Conservation (phyloP, 768 basidiomycete genomes). For the Suillus variegatus region DNA sequence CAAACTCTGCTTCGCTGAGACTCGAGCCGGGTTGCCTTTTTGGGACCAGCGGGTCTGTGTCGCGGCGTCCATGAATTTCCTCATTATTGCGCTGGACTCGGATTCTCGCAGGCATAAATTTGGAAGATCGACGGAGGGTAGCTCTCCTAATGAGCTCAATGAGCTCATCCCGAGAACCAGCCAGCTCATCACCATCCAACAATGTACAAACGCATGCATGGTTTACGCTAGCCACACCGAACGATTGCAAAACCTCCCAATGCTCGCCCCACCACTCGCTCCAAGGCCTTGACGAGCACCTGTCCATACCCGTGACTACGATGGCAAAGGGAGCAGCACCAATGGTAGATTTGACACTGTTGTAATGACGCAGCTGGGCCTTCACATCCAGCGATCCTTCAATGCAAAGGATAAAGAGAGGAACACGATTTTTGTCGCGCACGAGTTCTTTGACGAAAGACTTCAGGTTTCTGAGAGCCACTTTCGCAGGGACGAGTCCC, state of each 20-base stretch:
- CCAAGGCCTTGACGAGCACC: not conserved
- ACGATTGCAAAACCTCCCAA: not conserved
- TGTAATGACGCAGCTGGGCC: not conserved
- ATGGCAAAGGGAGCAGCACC: not conserved
- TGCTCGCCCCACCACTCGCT: not conserved
- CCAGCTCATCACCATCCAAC: not conserved
- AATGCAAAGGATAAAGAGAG: not conserved
- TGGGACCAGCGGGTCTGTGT: not conserved
- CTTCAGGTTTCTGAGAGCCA: slow-evolving; percentile 28
- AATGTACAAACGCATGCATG: not conserved
- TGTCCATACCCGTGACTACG: slow-evolving; percentile 3
- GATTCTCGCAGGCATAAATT: not conserved
- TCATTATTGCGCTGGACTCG: not conserved
- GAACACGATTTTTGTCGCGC: slow-evolving; percentile 4
- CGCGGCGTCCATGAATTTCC: not conserved
- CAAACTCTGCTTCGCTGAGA: not conserved
- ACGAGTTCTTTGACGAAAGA: slow-evolving; percentile 21
- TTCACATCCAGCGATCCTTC: not conserved
- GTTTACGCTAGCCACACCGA: not conserved
- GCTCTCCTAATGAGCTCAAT: not conserved
- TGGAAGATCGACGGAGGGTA: not conserved
- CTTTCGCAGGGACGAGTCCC: slow-evolving; percentile 24
- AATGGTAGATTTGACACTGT: not conserved
- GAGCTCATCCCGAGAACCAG: not conserved
- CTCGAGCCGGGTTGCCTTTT: not conserved